Evolutionary conservation across 1,284 basidiomycete species (phyloP), one percentile per base, ranked within the genome.

Genomic region (Fomes fomentarius): DNA sequence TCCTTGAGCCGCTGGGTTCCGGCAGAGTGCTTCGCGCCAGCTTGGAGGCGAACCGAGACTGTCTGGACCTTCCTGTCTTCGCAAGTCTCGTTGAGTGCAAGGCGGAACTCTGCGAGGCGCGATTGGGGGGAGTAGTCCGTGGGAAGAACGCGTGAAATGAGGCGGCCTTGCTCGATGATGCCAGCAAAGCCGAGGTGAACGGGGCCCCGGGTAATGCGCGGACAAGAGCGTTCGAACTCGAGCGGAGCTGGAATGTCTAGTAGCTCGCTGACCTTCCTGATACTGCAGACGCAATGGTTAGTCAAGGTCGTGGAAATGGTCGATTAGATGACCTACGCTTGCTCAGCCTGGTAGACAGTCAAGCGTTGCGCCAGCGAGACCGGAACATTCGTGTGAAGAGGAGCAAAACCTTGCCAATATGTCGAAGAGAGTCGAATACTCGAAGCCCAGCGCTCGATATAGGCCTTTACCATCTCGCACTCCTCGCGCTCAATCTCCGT

Each of bases 381-480:
- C 1, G 52, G 34, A 15, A 41, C 33, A 21, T 43, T 42, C 34
- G 42, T 31, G 30, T 54, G 46, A 4, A 54, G 22, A 2, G 52
- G 52, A 3, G n/a, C 11, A 4, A 47, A 39, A 22, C 52, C 52
- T 34, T 54, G 52, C 52, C 52, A 54, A 35, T 49, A 49, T 4
- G 52, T 54, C 26, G 52, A 54, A 2, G 14, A 28, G 15, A 49
- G 34, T 28, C 47, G 42, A 14, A 43, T 31, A 26, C 45, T 54
- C 10, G 40, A 35, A 0, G 52, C 52, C 52, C 52, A 54, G 21
- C 47, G 46, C 22, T 54, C 42, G 21, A 22, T 49, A 24, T 49
- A 54, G n/a, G 41, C 52, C 15, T 17, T 43, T 6, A 54, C 52
- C 42, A 49, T 40, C 2, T 31, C 41, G 30, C 46, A 48, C 6